These are phyloP conservation scores for Globisporangium uncinulatum DNA, from an alignment of 352 stramenopile genomes.

Conservation along the genomic window DNA sequence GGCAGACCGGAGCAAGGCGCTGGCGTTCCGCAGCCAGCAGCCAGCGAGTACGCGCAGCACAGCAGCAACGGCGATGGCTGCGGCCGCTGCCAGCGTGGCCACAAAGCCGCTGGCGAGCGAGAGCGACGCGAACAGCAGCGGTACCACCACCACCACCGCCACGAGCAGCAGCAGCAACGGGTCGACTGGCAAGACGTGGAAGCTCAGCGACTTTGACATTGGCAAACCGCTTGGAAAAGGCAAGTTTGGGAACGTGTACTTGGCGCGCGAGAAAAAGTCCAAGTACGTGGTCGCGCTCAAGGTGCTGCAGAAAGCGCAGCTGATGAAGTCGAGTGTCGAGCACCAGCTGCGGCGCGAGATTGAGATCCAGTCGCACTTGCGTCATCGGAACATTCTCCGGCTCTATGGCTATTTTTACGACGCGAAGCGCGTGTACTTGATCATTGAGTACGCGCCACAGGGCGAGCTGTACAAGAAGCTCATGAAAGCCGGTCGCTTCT, in stretches of 20 bases:
- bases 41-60: conserved; percentile 5
- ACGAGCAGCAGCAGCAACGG: conserved; percentile 6
- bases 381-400: conserved; percentile 96
- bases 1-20: neutral
- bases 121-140: conserved; percentile 3
- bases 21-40: no score
- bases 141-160: conserved; percentile 1
- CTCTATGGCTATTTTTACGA: conserved; percentile 99
- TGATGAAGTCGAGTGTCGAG: conserved; percentile 96
- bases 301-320: conserved; percentile 97
- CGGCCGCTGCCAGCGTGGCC: neutral
- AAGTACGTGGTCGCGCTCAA: conserved; percentile 99
- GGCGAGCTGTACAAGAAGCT: conserved; percentile 99
- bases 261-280: conserved; percentile 95
- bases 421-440: conserved; percentile 98
- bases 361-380: conserved; percentile 98
- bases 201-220: conserved; percentile 99
- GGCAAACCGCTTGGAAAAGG: conserved; percentile 96
- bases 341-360: conserved; percentile 99
- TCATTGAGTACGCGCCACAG: conserved; percentile 98
- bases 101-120: no score
- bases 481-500: conserved; percentile 88
- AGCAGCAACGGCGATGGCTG: no score
- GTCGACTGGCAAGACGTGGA: conserved; percentile 66
- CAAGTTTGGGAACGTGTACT: conserved; percentile 99